Conservation (phyloP, 371 early-diverging fungal genomes). For the Nematocida displodere region DNA sequence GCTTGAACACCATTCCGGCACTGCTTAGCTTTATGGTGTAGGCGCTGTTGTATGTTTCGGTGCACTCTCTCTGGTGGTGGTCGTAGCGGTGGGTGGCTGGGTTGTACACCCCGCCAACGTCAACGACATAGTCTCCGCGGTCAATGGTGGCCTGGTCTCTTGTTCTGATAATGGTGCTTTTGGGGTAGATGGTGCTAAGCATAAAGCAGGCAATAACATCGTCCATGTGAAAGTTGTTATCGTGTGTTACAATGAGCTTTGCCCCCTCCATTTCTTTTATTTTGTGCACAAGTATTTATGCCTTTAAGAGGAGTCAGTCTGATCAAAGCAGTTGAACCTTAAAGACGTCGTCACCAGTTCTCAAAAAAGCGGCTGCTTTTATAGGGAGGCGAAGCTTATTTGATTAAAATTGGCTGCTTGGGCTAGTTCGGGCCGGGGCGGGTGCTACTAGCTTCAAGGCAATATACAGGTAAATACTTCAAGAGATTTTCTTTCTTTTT, state of each 20-base stretch:
- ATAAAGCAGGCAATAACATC: constrained; percentile 85
- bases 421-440: no score
- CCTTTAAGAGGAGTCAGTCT: no score
- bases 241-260: constrained; percentile 54
- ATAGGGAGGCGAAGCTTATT: no score
- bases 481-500: constrained; percentile 24
- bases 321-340: no score
- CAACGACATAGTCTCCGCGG: constrained; percentile 80
- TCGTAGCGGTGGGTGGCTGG: constrained; percentile 74
- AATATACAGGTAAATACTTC: no score
- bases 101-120: constrained; percentile 89
- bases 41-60: constrained; percentile 73
- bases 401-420: no score
- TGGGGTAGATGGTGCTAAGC: constrained; percentile 67
- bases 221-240: constrained; percentile 68
- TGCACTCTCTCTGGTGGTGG: constrained; percentile 90
- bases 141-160: constrained; percentile 74
- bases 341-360: no score
- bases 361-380: no score
- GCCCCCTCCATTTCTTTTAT: neutral
- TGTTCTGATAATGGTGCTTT: constrained; percentile 70
- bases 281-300: no score
- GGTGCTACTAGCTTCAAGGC: no score
- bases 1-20: constrained; percentile 79
- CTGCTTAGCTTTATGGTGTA: constrained; percentile 78